Evolutionary conservation across 2,329 filamentous ascomycete genomes (phyloP).

Genomic region (Lecanicillium sp.): DNA sequence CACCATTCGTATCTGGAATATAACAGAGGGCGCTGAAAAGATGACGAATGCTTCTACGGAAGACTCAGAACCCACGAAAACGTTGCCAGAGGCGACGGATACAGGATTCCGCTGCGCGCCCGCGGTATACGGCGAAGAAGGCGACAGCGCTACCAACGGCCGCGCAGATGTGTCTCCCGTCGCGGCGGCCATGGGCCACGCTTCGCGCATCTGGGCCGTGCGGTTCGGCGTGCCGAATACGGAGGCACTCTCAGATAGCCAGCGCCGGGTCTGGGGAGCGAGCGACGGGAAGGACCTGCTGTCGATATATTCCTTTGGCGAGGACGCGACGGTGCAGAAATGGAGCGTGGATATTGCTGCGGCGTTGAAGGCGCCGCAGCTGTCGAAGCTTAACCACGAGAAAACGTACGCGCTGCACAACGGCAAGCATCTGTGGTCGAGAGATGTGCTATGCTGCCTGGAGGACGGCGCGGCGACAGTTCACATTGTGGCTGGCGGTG

Average conservation of each 20-base stretch:
- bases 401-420: constrained; percentile 59
- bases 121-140: constrained; percentile 19
- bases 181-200: constrained; percentile 76
- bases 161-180: constrained; percentile 37
- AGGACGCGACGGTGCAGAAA: constrained; percentile 70
- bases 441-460: constrained; percentile 36
- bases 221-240: constrained; percentile 47
- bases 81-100: constrained; percentile 46
- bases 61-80: constrained; percentile 17
- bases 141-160: constrained; percentile 4
- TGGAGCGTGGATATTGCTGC: constrained; percentile 51
- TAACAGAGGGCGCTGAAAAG: constrained; percentile 47
- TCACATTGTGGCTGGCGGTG: constrained; percentile 69
- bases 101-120: constrained; percentile 53
- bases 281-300: constrained; percentile 24
- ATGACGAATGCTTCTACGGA: no score
- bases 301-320: constrained; percentile 70
- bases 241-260: not conserved
- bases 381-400: constrained; percentile 41
- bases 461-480: constrained; percentile 25
- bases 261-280: not conserved
- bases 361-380: not conserved
- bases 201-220: constrained; percentile 84
- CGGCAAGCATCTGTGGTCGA: constrained; percentile 90
- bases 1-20: constrained; percentile 82